These are phyloP conservation scores for Podaxis pistillaris DNA, from an alignment of 768 basidiomycete species.

Conservation along the genomic window DNA sequence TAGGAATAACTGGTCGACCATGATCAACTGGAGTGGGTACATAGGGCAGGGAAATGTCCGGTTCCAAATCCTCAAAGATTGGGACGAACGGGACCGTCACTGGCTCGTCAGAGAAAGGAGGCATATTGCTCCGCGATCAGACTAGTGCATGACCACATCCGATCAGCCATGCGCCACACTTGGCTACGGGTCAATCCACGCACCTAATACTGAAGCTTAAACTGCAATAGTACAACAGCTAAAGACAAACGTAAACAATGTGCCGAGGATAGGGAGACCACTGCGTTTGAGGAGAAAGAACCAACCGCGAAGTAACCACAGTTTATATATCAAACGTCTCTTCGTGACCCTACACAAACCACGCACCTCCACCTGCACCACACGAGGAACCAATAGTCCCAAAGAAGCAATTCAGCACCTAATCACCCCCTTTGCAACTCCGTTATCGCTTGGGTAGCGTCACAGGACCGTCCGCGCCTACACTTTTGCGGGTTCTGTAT, in stretches of 20 bases:
- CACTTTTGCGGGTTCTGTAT: neutral
- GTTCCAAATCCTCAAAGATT: neutral
- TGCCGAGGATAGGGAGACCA: neutral
- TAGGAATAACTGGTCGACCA: constrained; percentile 9
- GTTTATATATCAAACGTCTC: constrained; percentile 6
- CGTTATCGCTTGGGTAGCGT: neutral
- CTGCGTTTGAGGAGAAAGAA: neutral
- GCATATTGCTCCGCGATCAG: neutral
- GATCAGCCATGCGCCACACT: neutral
- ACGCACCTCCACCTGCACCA: neutral
- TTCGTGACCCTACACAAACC: neutral
- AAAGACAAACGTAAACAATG: neutral
- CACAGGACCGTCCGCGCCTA: neutral
- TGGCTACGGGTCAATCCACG: neutral
- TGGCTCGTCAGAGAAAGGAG: neutral
- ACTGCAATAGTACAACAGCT: neutral
- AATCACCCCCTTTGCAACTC: neutral
- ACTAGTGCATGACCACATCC: neutral
- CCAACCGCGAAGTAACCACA: neutral
- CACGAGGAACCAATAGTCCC: neutral
- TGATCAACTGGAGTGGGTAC: neutral
- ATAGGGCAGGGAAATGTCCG: neutral
- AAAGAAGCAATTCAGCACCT: neutral
- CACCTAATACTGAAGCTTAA: neutral
- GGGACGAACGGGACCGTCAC: constrained; percentile 8